phyloP scores from a whole-genome alignment of 176 grass and related monocot genomes.

The Hordeum vulgare region DNA sequence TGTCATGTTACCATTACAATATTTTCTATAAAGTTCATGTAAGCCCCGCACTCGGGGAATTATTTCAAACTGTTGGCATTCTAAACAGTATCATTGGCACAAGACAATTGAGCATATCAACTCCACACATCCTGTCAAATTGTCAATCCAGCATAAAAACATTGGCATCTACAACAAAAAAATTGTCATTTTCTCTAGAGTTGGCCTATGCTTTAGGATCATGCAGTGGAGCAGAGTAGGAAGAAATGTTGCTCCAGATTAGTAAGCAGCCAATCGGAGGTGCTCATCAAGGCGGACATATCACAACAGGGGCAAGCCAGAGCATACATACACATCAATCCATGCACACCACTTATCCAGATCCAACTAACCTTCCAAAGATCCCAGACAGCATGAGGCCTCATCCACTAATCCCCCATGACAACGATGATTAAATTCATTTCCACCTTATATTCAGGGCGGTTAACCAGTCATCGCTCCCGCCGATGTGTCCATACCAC shows the following conservation, averaged over 20 bases:
- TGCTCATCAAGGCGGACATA: slow-evolving; percentile 23
- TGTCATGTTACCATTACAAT: too few species aligned
- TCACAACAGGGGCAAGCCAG: neutral
- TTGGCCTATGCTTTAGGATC: neutral
- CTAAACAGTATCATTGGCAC: neutral
- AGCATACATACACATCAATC: neutral
- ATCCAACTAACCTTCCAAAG: slow-evolving; percentile 4
- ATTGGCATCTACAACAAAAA: neutral
- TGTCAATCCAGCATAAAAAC: neutral
- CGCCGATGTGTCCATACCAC: neutral
- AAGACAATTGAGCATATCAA: neutral
- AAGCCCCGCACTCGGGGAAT: neutral
- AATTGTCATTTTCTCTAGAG: neutral
- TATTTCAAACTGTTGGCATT: neutral
- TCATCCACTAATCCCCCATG: slow-evolving; percentile 27
- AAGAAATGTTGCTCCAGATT: neutral
- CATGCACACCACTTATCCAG: neutral
- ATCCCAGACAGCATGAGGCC: neutral
- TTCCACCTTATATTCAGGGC: neutral
- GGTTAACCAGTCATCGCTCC: neutral
- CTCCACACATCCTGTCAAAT: neutral
- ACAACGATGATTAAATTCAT: slow-evolving; percentile 21
- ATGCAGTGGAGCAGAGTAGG: neutral
- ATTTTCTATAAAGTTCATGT: neutral
- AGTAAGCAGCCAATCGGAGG: neutral